These are phyloP conservation scores for Fusarium drepaniforme DNA, from an alignment of 2,329 filamentous ascomycete species.

Conservation along the genomic window DNA sequence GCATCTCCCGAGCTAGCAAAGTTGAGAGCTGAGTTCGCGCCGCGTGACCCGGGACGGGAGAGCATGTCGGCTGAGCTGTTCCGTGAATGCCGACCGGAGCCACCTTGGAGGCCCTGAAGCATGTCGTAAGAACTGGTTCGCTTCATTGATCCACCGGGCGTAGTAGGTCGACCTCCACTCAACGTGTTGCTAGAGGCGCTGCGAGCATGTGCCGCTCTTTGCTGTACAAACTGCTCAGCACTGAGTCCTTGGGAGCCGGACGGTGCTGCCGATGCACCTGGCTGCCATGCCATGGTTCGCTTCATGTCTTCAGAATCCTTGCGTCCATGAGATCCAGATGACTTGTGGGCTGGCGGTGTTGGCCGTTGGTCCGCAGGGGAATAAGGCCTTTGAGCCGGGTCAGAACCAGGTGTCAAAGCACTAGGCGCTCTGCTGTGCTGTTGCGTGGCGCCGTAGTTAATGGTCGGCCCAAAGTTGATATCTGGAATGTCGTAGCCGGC, in stretches of 20 bases:
- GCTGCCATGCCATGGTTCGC: constrained; percentile 83
- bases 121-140: constrained; percentile 57
- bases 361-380: constrained; percentile 47
- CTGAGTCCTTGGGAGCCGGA: constrained; percentile 69
- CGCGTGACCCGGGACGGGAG: constrained; percentile 69
- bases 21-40: constrained; percentile 64
- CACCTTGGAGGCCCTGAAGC: constrained; percentile 42
- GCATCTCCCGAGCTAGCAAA: constrained; percentile 56
- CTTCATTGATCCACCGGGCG: constrained; percentile 49
- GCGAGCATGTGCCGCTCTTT: constrained; percentile 76
- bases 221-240: constrained; percentile 86
- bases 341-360: constrained; percentile 38
- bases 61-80: constrained; percentile 61
- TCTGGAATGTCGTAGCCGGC: constrained; percentile 71
- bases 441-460: constrained; percentile 68
- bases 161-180: constrained; percentile 39
- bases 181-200: constrained; percentile 65
- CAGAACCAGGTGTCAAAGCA: constrained; percentile 15
- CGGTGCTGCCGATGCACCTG: constrained; percentile 68
- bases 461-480: constrained; percentile 89
- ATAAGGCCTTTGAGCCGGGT: constrained; percentile 45
- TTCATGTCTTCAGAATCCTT: constrained; percentile 67
- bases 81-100: constrained; percentile 50
- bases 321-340: constrained; percentile 54
- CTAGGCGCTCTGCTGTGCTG: constrained; percentile 48